Evolutionary conservation across 331 rosid species (phyloP), one percentile per base, ranked within the genome.

Genomic region (Quercus phellos): DNA sequence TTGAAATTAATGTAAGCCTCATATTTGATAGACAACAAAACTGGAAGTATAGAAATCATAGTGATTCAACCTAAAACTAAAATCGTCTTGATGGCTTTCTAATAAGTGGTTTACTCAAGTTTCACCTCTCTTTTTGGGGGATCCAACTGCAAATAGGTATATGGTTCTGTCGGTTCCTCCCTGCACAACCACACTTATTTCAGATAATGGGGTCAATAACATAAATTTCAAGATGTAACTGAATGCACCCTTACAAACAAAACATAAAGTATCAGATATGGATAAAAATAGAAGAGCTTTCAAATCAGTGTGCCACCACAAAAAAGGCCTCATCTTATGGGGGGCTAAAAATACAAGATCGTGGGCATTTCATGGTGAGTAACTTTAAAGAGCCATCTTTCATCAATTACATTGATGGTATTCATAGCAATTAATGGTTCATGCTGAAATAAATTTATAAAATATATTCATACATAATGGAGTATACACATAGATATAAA

Each of bases 101-200:
- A 42, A 51, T 27, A 72, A 74, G 55, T 50, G 22, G 73, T 74
- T 86, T 77, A 88, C 88, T 89, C 96, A 35, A 83, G 88, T 78
- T 89, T 85, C 71, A 81, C 81, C 79, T 83, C 97, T 75, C 85
- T 84, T 73, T 78, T 88, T 3, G 92, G 95, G 78, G 98, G 93
- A 42, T 93, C 97, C 63, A 91, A 73, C 75, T 91, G 83, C 84
- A 93, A 80, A 67, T 90, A 93, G 43, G 91, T 88, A 79, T 22
- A 93, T 43, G 97, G 95, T 83, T 88, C 95, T 3, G 95, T 90
- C 27, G 93, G 97, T 79, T 91, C 98, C 88, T 91, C 98, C 58
- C 98, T 93, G 93, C 89, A 81, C 14, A 60, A 69, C 78, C 77
- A 82, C 77, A 74, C 22, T 35, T 18, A 68, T 64, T 71, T 50